Conservation (phyloP, 495 filamentous ascomycete species). For the Hypomontagnella monticulosa region DNA sequence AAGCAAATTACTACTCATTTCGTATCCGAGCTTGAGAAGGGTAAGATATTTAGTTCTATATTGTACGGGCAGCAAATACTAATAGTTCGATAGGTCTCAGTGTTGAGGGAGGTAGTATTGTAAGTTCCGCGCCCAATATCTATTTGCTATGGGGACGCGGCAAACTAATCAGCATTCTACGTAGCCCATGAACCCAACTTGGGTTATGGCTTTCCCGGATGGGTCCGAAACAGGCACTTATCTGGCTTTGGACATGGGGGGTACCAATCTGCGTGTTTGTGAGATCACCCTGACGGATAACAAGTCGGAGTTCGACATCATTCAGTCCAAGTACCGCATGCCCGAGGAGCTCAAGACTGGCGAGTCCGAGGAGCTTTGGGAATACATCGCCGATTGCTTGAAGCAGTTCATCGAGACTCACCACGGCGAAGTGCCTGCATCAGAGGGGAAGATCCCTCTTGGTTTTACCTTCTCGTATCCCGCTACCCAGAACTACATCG, state of each 20-base stretch:
- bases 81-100: conserved; percentile 68
- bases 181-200: conserved; percentile 98
- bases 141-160: conserved; percentile 27
- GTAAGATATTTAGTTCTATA: conserved; percentile 56
- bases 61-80: conserved; percentile 10
- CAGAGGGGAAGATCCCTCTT: conserved; percentile 73
- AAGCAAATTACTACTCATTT: conserved; percentile 92
- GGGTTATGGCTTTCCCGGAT: conserved; percentile 93
- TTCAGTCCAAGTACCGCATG: conserved; percentile 97
- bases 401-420: conserved; percentile 96
- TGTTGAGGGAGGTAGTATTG: conserved; percentile 90
- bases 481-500: conserved; percentile 94
- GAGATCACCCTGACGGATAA: conserved; percentile 90
- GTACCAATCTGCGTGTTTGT: conserved; percentile 97
- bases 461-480: conserved; percentile 99
- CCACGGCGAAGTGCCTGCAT: conserved; percentile 71
- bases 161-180: conserved; percentile 12
- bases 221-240: conserved; percentile 91
- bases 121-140: conserved; percentile 58
- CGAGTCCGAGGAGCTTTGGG: conserved; percentile 91
- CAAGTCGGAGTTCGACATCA: conserved; percentile 97
- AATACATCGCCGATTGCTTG: conserved; percentile 96
- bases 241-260: conserved; percentile 96
- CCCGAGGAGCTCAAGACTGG: conserved; percentile 95
- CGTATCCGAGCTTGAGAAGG: conserved; percentile 85